Conservation (phyloP, 805 yeast genomes). For the Hanseniaspora nectarophila region DNA sequence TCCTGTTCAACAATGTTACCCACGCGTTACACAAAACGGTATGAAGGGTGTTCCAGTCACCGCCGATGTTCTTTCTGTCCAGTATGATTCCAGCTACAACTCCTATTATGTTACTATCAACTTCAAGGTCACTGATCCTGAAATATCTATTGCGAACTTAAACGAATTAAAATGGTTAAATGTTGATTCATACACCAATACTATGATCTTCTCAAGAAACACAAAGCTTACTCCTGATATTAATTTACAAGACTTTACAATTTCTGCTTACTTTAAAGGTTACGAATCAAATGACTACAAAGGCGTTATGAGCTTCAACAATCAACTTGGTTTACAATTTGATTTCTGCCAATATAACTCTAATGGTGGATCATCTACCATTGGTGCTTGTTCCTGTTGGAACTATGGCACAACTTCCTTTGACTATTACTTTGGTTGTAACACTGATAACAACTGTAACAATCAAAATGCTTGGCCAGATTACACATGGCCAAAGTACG, state of each 20-base stretch:
- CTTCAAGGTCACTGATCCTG: conserved; percentile 5
- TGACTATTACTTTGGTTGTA: conserved; percentile 13
- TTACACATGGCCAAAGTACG: conserved; percentile 7
- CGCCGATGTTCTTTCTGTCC: conserved; percentile 4
- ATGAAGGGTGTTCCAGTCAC: conserved; percentile 14
- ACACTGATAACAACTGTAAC: conserved; percentile 10
- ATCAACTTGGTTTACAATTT: conserved; percentile 13
- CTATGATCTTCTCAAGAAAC: conserved; percentile 10
- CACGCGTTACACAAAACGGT: conserved; percentile 1
- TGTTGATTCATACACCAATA: not conserved
- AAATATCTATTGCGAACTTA: not conserved
- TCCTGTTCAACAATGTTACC: conserved; percentile 5
- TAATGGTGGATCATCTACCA: not conserved
- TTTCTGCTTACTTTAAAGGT: conserved; percentile 3
- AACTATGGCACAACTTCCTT: conserved; percentile 11
- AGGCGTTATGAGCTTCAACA: not conserved
- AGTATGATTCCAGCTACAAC: not conserved
- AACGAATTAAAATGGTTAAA: conserved; percentile 9
- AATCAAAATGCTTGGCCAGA: conserved; percentile 11
- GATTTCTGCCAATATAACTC: conserved; percentile 12
- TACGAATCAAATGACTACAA: not conserved
- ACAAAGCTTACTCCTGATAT: not conserved
- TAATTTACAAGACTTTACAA: conserved; percentile 4
- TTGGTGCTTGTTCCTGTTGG: conserved; percentile 14
- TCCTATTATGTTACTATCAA: conserved; percentile 1